Conservation (phyloP, 352 stramenopile species). For the Phytophthora vignae region DNA sequence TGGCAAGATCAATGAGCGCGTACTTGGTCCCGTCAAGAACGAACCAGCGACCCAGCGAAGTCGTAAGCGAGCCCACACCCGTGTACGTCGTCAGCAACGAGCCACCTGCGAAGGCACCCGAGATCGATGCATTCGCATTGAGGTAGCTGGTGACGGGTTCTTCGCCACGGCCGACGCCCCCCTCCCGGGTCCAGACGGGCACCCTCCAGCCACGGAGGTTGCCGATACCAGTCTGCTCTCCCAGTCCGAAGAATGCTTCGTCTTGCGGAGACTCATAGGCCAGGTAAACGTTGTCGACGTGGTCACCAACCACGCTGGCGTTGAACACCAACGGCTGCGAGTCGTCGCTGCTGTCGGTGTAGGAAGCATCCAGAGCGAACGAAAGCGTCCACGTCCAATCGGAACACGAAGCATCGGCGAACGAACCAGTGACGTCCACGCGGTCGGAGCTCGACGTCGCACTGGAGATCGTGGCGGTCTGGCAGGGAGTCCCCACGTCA, state of each 20-base stretch:
- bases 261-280: slow-evolving; percentile 32
- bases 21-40: slow-evolving; percentile 33
- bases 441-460: slow-evolving; percentile 12
- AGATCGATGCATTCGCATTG: slow-evolving; percentile 35
- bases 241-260: slow-evolving; percentile 36
- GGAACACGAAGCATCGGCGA: slow-evolving; percentile 21
- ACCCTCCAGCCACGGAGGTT: slow-evolving; percentile 36
- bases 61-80: slow-evolving; percentile 24
- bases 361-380: slow-evolving; percentile 12
- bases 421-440: slow-evolving; percentile 21
- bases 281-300: slow-evolving; percentile 36
- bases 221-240: slow-evolving; percentile 34
- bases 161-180: slow-evolving; percentile 31
- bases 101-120: slow-evolving; percentile 26
- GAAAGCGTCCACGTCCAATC: slow-evolving; percentile 26
- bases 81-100: slow-evolving; percentile 38
- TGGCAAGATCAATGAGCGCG: slow-evolving; percentile 34
- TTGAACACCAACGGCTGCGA: slow-evolving; percentile 31
- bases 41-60: slow-evolving; percentile 35
- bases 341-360: slow-evolving; percentile 8
- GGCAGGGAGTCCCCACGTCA: slow-evolving; percentile 15
- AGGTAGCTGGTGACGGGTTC: slow-evolving; percentile 37
- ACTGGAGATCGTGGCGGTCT: slow-evolving; percentile 1
- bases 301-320: slow-evolving; percentile 25
- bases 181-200: slow-evolving; percentile 35